Evolutionary conservation across 1,284 basidiomycete genomes (phyloP), one percentile per base, ranked within the genome.

Genomic region (Polyporus tsugae): DNA sequence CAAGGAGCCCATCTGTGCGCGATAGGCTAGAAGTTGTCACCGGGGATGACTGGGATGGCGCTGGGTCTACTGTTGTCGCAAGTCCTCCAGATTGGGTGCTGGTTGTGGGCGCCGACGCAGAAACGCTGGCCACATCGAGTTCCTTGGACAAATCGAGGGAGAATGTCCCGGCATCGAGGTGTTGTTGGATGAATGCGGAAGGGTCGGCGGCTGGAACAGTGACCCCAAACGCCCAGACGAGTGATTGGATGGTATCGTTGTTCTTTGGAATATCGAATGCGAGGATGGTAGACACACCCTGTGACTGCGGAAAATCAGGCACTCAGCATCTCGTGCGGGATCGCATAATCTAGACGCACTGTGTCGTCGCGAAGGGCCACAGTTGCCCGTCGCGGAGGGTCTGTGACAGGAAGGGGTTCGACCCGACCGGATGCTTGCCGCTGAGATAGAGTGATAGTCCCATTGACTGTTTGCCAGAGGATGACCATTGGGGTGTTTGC

Each of bases 151-250:
- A 77, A 70, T 87, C 78, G 58, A 90, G 76, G 10, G 74, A 78
- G 41, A 87, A 78, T 44, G 79, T 78, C 0, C 89, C 88, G 9
- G 82, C 81, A 42, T 80, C 80, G 58, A 80, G 78, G 75, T 90
- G 90, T 66, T 84, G 80, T 6, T 78, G 76, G 64, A 90, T 78
- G 57, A 75, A 70, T 2, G 80, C 78, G 35, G 81, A 78, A n/a
- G 79, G 76, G 35, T 79, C 77, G 15, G 80, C 75, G n/a, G 73
- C 76, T 1, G 88, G 89, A 29, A 81, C 82, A 7, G 75, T 78
- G 41, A 82, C 79, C 0, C 84, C 83, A 72, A 85, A 86, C 4
- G 89, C 89, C 85, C 87, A 91, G 42, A 91, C 86, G 63, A 89
- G 76, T 19, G 75, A 70, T 73, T 86, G 83, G n/a, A 73, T 68